Conservation (phyloP, 148 eudicot genomes). For the Chenopodium formosanum region DNA sequence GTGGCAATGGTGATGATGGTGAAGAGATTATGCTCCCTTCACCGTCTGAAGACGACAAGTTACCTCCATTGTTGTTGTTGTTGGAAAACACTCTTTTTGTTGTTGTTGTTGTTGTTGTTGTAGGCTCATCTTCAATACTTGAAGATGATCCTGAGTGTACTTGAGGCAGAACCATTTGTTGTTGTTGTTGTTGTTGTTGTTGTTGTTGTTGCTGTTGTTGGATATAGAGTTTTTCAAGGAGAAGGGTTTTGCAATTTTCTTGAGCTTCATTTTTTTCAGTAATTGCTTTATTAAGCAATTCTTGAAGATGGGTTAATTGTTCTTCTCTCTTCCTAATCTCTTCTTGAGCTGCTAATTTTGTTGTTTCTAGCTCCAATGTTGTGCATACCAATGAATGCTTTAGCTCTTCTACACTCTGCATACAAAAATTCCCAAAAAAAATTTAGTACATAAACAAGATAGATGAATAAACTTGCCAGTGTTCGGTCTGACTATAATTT, state of each 20-base stretch:
- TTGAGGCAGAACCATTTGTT: neutral
- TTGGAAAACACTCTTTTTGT: constrained; percentile 2
- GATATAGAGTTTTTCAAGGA: constrained; percentile 19
- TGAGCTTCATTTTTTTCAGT: constrained; percentile 29
- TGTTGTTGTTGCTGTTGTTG: constrained; percentile 14
- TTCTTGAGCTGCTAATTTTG: constrained; percentile 30
- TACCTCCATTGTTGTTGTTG: constrained; percentile 6
- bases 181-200: neutral
- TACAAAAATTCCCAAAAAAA: neutral
- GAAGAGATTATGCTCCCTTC: constrained; percentile 34
- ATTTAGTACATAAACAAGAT: too few relatives aligned
- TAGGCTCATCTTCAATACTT: constrained; percentile 16
- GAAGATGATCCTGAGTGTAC: constrained; percentile 21
- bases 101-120: neutral
- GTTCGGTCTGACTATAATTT: neutral
- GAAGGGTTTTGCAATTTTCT: constrained; percentile 16
- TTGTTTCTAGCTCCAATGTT: constrained; percentile 28
- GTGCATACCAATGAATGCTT: constrained; percentile 26
- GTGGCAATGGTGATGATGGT: constrained; percentile 6
- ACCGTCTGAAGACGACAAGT: constrained; percentile 23
- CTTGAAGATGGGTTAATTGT: constrained; percentile 21
- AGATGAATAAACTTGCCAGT: neutral
- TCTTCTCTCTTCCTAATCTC: constrained; percentile 30
- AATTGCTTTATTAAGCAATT: constrained; percentile 23
- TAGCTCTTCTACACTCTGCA: constrained; percentile 34